Base-by-base conservation (phyloP, 2,329 filamentous ascomycete genomes). In the Fusarium secorum region DNA sequence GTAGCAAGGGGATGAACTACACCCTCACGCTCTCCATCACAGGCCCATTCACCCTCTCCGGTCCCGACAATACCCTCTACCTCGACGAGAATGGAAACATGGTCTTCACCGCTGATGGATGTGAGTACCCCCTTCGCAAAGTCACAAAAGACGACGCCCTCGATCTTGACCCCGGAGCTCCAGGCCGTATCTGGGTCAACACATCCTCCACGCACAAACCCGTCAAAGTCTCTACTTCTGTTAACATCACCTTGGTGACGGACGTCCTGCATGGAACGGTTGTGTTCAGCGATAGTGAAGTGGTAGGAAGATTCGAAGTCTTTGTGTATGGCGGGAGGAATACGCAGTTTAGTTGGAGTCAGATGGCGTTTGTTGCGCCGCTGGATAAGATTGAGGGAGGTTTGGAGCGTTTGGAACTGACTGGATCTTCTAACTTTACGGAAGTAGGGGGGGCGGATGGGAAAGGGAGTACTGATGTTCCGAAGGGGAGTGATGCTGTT, bases 1-100 rank as follows among this genome's bases (percentile, higher is more conserved):
- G 64, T 2, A 68, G 65, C 10, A 68, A 68, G 11, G 65, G 65
- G 3, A 64, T 68, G 64, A 68, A 68, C 22, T 58, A 68, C 7
- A 68, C 57, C 2, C 32, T 68, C 0, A 26, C 51, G 3, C 30
- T 68, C 17, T 44, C 51, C 7, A 8, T 68, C 3, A 35, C 20
- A 5, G 30, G 45, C 2, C 57, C 57, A 0, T 68, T 68, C n/a
- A 53, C 13, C 4, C 41, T 68, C 1, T 39, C 57, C 1, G 39
- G 65, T 0, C 64, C 45, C 1, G 65, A 68, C 1, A 58, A 64
- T 11, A 35, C 35, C 0, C 10, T 68, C 0, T 63, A 35, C 2
- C 32, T 68, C 0, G 39, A 39, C 1, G 10, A 33, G 1, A 2
- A 11, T 1, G 57, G 45, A 13, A 53, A 15, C 6, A n/a, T 68